These are phyloP conservation scores for Speleostelium caveatum DNA, from an alignment of 78 protist species.

Conservation along the genomic window DNA sequence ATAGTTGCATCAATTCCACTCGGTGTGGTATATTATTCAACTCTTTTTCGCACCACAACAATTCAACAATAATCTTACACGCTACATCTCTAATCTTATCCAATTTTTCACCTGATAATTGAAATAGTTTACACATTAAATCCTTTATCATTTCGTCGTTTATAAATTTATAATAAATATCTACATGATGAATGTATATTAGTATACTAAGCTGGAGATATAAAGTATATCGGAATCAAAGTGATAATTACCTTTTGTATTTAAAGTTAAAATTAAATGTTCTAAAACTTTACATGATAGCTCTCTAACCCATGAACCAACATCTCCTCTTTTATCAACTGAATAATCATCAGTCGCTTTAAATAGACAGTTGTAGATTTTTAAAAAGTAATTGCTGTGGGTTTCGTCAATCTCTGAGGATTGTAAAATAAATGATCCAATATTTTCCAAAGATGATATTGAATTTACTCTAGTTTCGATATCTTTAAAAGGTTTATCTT, in stretches of 20 bases:
- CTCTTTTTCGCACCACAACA: background rate
- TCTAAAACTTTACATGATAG: constrained; percentile 40
- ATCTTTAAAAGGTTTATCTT: constrained; percentile 80
- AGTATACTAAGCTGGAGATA: no score
- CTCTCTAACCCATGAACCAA: constrained; percentile 89
- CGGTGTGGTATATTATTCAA: background rate
- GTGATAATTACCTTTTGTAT: no score
- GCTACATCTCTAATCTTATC: constrained; percentile 42
- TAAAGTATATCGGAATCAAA: no score
- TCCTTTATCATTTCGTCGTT: background rate
- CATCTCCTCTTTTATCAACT: constrained; percentile 82
- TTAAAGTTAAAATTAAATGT: background rate
- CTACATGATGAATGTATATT: background rate
- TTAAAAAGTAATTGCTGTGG: background rate
- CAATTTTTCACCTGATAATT: constrained; percentile 57
- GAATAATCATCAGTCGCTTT: constrained; percentile 64
- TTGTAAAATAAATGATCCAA: constrained; percentile 7
- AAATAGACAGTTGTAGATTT: constrained; percentile 9
- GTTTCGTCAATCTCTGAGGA: background rate
- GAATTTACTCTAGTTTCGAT: constrained; percentile 93
- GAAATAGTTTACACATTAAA: constrained; percentile 12
- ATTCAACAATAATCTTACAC: constrained; percentile 13
- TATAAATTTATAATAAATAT: background rate
- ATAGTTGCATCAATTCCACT: background rate
- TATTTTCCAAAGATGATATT: constrained; percentile 10